Evolutionary conservation across 2,329 filamentous ascomycete species (phyloP).

Genomic region (Colletotrichum sp.): DNA sequence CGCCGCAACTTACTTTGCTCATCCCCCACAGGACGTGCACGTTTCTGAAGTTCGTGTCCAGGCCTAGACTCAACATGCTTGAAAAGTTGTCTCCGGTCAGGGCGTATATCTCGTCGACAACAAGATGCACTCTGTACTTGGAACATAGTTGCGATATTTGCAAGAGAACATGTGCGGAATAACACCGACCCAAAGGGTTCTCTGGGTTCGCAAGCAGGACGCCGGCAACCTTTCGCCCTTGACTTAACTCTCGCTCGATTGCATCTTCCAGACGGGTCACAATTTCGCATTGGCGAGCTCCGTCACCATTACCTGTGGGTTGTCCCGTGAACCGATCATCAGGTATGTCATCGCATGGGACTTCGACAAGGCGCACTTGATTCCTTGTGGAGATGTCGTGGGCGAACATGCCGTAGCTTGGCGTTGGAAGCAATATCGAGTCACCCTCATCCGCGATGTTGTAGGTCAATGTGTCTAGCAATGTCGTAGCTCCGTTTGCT

Average conservation of each 20-base stretch:
- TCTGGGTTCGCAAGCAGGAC: neutral
- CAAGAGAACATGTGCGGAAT: neutral
- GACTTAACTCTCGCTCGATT: neutral
- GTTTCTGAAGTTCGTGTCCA: neutral
- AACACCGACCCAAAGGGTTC: constrained; percentile 1
- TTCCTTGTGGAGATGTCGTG: neutral
- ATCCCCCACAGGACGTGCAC: constrained; percentile 12
- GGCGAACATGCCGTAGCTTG: neutral
- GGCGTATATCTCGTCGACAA: constrained; percentile 8
- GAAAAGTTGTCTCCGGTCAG: neutral
- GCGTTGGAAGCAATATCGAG: neutral
- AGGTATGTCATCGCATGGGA: constrained; percentile 10
- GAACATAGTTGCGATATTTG: neutral
- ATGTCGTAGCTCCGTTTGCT: neutral
- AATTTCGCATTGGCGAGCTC: neutral
- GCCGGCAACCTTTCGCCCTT: neutral
- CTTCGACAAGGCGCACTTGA: neutral
- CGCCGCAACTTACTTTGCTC: neutral
- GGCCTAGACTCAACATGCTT: constrained; percentile 1
- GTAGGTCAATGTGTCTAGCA: neutral
- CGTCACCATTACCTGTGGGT: neutral
- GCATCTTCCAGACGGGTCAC: neutral
- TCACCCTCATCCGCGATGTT: neutral
- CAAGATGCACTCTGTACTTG: neutral
- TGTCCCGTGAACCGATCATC: neutral